Base-by-base conservation (phyloP, 2,329 filamentous ascomycete genomes). In the Neobulgaria alba region DNA sequence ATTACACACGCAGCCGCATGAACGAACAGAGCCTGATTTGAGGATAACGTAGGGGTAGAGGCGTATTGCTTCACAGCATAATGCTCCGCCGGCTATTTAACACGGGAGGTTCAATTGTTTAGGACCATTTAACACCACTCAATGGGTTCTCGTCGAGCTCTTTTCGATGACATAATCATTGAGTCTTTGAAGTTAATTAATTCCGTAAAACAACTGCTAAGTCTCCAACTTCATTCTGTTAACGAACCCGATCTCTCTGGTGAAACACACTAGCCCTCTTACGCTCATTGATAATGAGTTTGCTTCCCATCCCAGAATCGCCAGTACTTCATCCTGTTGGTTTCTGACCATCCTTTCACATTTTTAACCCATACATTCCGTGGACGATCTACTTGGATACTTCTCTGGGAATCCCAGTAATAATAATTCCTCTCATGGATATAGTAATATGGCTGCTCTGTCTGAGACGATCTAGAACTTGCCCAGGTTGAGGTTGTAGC, bases 291-390 rank as follows among this genome's bases (percentile, higher is more conserved):
- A 39, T 43, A 43, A 39, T 3, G 36, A 36, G 31, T 43, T 16
- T 43, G 39, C 23, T 39, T 32, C 15, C 36, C n/a, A 39, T 43
- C 31, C 21, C 33, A 43, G 36, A 21, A 43, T 36, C 31, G 41
- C 41, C 23, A 43, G 36, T 15, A 35, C 18, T 43, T 29, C 23
- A 9, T 35, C 21, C 36, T 39, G 19, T 33, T 36, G 32, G 36
- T 43, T 36, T 43, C 36, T 23, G 36, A 39, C 36, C 18, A 43
- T 31, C 36, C 17, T 4, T 43, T 39, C 20, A 3, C 20, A 43
- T 43, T 43, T 36, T 39, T 30, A 32, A 43, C 26, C 32, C n/a
- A 43, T 43, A 39, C n/a, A 43, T 43, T 39, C 31, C 36, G 8
- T 43, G 32, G 36, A 35, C 36, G 41, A 35, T 39, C 33, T 43